Conservation (phyloP, 257 asterid species). For the Gentiana straminea region DNA sequence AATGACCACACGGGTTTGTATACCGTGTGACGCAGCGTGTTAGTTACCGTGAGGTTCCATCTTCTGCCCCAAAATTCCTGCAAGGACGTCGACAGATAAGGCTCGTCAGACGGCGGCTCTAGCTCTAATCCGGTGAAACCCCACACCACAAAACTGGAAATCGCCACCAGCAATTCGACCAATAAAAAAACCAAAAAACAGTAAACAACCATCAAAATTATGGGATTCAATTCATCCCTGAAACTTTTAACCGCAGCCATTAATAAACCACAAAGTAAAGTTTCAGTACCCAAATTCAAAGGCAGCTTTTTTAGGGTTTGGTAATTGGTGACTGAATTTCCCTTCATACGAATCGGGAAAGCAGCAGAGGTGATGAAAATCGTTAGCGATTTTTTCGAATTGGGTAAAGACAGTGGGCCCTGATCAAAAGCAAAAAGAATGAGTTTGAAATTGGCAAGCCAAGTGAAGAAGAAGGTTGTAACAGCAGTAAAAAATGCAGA, state of each 20-base stretch:
- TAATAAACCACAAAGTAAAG: slow-evolving; percentile 12
- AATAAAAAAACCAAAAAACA: slow-evolving; percentile 22
- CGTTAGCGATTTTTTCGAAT: slow-evolving; percentile 24
- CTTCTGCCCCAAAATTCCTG: slow-evolving; percentile 69
- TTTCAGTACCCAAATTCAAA: slow-evolving; percentile 22
- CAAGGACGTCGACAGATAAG: slow-evolving; percentile 47
- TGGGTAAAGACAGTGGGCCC: slow-evolving; percentile 32
- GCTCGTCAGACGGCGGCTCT: slow-evolving; percentile 51
- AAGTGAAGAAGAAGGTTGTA: slow-evolving; percentile 37
- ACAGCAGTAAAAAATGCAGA: slow-evolving; percentile 29
- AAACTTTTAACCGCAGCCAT: slow-evolving; percentile 3
- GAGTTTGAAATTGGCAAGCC: slow-evolving; percentile 47
- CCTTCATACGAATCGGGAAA: slow-evolving; percentile 33
- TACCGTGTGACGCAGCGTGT: slow-evolving; percentile 29
- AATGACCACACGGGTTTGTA: slow-evolving; percentile 37
- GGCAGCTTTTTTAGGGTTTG: slow-evolving; percentile 18
- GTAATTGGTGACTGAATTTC: not conserved
- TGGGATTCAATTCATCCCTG: slow-evolving; percentile 10
- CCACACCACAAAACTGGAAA: slow-evolving; percentile 14
- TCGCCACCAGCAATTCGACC: slow-evolving; percentile 26
- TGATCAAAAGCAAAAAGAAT: slow-evolving; percentile 48
- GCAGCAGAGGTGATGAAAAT: slow-evolving; percentile 35
- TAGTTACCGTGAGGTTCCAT: slow-evolving; percentile 52
- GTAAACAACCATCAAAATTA: slow-evolving; percentile 11
- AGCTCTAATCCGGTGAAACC: slow-evolving; percentile 29